Percentiles rank a stretch among this genome's conserved stretches.
phyloP scores from a whole-genome alignment of 2,329 filamentous ascomycete genomes.

The Pezicula neosporulosa region DNA sequence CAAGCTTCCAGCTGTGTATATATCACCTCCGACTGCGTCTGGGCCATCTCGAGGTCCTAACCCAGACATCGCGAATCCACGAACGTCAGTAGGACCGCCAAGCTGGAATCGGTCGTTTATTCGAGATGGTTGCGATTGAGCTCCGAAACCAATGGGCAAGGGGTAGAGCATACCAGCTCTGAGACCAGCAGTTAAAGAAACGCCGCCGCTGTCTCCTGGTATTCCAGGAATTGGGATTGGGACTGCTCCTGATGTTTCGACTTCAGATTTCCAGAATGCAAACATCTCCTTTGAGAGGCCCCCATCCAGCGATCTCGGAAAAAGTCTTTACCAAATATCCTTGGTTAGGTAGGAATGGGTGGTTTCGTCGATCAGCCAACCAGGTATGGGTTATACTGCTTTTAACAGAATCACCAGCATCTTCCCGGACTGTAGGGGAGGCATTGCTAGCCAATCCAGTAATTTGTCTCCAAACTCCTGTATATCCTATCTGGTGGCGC shows the following conservation, averaged over 20 bases:
- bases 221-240: conserved; percentile 69
- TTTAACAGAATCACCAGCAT: conserved; percentile 90
- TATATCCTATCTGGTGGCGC: conserved; percentile 76
- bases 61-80: conserved; percentile 87
- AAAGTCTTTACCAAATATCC: conserved; percentile 79
- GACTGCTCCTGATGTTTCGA: conserved; percentile 74
- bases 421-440: conserved; percentile 75
- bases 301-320: conserved; percentile 83
- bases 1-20: conserved; percentile 85
- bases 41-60: conserved; percentile 82
- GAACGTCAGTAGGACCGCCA: conserved; percentile 89
- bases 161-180: conserved; percentile 82
- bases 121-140: conserved; percentile 61
- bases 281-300: conserved; percentile 81
- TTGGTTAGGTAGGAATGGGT: conserved; percentile 75
- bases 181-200: conserved; percentile 80
- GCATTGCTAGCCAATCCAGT: conserved; percentile 74
- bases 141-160: conserved; percentile 59
- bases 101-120: conserved; percentile 95
- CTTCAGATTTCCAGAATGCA: conserved; percentile 88
- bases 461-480: conserved; percentile 81
- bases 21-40: conserved; percentile 86
- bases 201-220: conserved; percentile 67
- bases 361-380: conserved; percentile 76
- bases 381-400: conserved; percentile 81